These are phyloP conservation scores for Brassica nigra DNA, from an alignment of 345 rosid species.

Conservation along the genomic window DNA sequence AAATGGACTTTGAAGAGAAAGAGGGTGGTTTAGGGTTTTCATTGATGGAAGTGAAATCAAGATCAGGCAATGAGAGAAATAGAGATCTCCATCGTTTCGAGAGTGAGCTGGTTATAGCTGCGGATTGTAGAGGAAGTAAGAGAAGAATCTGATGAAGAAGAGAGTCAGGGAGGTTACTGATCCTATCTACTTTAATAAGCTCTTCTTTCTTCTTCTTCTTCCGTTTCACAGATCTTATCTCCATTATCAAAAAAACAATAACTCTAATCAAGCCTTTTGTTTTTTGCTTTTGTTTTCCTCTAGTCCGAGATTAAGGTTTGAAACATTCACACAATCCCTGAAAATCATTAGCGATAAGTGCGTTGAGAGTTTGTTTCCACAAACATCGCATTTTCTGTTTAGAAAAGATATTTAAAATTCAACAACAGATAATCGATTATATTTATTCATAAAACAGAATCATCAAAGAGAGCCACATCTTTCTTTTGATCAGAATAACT, in stretches of 20 bases:
- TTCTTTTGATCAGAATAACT: neutral
- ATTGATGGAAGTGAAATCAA: constrained; percentile 67
- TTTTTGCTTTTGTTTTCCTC: neutral
- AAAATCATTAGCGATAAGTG: neutral
- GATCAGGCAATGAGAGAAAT: constrained; percentile 84
- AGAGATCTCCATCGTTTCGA: constrained; percentile 72
- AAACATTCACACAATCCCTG: neutral
- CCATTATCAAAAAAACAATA: neutral
- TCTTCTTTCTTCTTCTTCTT: constrained; percentile 37
- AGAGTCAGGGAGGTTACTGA: constrained; percentile 69
- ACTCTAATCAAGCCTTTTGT: neutral
- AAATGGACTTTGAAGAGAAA: constrained; percentile 31
- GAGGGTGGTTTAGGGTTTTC: constrained; percentile 10
- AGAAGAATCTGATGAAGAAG: constrained; percentile 67
- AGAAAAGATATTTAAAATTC: neutral
- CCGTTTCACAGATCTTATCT: constrained; percentile 28
- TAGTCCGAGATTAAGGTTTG: neutral
- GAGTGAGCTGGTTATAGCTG: constrained; percentile 57
- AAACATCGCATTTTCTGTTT: neutral
- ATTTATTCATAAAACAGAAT: neutral
- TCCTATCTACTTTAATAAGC: constrained; percentile 44
- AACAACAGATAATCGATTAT: neutral
- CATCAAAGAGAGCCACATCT: neutral
- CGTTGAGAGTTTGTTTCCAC: constrained; percentile 3
- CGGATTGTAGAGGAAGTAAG: constrained; percentile 60